Base-by-base conservation (phyloP, 2,329 filamentous ascomycete species). In the Helminthosporium solani region DNA sequence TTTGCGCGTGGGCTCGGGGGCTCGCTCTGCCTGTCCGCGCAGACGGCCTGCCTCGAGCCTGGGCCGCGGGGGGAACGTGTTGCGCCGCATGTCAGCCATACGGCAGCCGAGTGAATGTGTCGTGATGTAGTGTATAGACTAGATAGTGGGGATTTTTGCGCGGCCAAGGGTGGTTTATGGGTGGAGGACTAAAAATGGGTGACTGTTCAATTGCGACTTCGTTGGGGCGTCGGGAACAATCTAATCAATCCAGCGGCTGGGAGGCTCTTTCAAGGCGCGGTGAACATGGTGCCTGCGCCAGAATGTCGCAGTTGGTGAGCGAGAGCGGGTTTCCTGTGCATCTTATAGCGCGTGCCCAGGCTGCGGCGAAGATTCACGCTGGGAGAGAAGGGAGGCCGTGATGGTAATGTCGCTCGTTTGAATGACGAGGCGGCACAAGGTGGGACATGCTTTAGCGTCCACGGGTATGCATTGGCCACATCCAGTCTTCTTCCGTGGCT, bases 1-100 rank as follows among this genome's bases (percentile, higher is more conserved):
- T 66, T 77, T 78, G 54, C 74, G 71, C 53, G 53, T 53, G 27
- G 67, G 65, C 45, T 64, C 60, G 50, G 58, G 59, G 19, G 57
- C 44, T 47, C 60, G 60, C 7, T 31, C 14, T 31, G 28, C 7
- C 28, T 31, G 28, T 31, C 7, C 14, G 28, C 28, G 28, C 12
- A 57, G 42, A 45, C 58, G 54, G 42, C 45, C 45, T 9, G 48
- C 55, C 30, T 61, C 60, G 50, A 60, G 56, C 49, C 59, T 58
- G 40, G 58, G 52, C 57, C 67, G 63, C 27, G 58, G 53, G 39
- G 63, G 60, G 36, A 60, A 55, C 23, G 58, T 56, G 55, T 62
- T 62, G 49, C 60, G 61, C 46, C 66, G 65, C 65, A 69, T 69
- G 37, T 48, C 50, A 34, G 48, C 30, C 30, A 47, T 12, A 14